phyloP scores from a whole-genome alignment of 1,139 yeast species.

The Scheffersomyces segobiensis region DNA sequence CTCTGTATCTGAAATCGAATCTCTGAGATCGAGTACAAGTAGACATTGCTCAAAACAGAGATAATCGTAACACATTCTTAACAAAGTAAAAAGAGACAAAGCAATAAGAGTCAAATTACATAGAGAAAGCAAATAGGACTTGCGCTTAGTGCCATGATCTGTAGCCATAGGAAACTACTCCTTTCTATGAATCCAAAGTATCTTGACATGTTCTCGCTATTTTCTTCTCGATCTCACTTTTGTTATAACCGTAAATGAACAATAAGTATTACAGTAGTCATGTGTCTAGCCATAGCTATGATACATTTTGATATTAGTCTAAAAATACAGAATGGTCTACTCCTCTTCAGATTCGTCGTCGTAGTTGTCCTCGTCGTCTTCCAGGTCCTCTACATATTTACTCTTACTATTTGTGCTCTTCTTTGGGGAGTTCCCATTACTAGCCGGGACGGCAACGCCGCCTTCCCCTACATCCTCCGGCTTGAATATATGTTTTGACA shows the following conservation, averaged over 20 bases:
- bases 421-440: neutral
- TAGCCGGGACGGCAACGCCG: neutral
- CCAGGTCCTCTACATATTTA: slow-evolving; percentile 5
- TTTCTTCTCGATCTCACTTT: too few relatives aligned
- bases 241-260: neutral
- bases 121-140: too few relatives aligned
- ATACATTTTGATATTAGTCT: slow-evolving; percentile 1
- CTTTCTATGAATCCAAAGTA: too few relatives aligned
- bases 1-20: neutral
- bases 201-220: too few relatives aligned
- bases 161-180: too few relatives aligned
- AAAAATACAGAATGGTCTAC: neutral
- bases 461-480: slow-evolving; percentile 31
- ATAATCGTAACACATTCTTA: too few relatives aligned
- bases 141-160: too few relatives aligned
- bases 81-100: too few relatives aligned
- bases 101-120: too few relatives aligned
- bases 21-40: too few relatives aligned
- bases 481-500: slow-evolving; percentile 53
- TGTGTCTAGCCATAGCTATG: neutral
- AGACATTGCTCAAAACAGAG: too few relatives aligned
- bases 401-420: neutral
- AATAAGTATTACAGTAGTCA: neutral
- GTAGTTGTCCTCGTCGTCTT: slow-evolving; percentile 14
- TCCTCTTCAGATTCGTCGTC: slow-evolving; percentile 7